Evolutionary conservation across 2,329 filamentous ascomycete genomes (phyloP), one percentile per base, ranked within the genome.

Genomic region (Colletotrichum euphorbiae): DNA sequence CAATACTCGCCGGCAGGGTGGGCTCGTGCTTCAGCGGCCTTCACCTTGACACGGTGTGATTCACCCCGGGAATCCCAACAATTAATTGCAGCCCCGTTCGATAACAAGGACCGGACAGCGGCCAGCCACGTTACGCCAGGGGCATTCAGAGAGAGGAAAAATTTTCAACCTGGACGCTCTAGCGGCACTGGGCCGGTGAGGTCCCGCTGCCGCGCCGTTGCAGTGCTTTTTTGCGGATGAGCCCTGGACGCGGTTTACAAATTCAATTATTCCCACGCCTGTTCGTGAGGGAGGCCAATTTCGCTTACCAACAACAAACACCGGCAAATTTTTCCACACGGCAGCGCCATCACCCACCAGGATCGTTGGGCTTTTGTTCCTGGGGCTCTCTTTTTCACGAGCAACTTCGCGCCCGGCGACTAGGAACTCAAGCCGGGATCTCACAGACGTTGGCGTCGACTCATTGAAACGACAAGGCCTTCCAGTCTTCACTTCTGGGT

Each of bases 41-140:
- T 68, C 65, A 68, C 65, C 65, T 68, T 54, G 60, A 46, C 60
- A 64, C 46, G 28, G 65, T 65, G 38, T 68, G 61, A 65, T 68
- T 68, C 61, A 65, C 46, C 43, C 40, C 31, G 50, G 51, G 48
- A 66, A 65, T 60, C 66, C 67, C 56, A 67, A 54, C 50, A 56
- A 46, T 51, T 61, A 56, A 46, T 51, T 61, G 46, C 67, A 48
- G 62, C 67, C 67, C 43, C 56, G 57, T 36, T 62, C 48, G 43
- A 57, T 43, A 54, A 54, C 63, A 62, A 62, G 63, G 36, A 58
- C 57, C 43, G 51, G 38, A 67, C 45, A 58, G 38, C 54, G 65
- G 38, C 65, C 65, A 60, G 66, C 61, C 66, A 66, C 61, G 55
- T 64, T 55, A 65, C 48, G 55, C 54, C 62, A 60, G 62, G 66